These are phyloP conservation scores for Echium plantagineum DNA, from an alignment of 257 asterid species.

Conservation along the genomic window DNA sequence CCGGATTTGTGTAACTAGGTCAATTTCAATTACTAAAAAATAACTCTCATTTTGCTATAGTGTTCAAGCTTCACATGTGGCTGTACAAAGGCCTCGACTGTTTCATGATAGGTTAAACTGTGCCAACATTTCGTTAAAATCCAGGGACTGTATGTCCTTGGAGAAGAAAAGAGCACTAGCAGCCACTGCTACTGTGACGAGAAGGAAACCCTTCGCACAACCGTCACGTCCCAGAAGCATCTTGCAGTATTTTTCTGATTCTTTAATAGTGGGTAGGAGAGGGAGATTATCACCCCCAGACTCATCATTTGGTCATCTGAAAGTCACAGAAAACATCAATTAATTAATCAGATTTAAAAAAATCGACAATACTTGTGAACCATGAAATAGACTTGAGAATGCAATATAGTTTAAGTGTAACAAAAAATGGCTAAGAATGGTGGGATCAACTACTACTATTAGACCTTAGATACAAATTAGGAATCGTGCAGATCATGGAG, in stretches of 20 bases:
- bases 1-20: not conserved
- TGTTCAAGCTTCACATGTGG: not conserved
- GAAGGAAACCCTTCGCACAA: conserved; percentile 10
- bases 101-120: conserved; percentile 19
- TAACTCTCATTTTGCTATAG: not conserved
- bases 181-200: conserved; percentile 9
- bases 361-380: not conserved
- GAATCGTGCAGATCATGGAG: not conserved
- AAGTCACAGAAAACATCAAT: not conserved
- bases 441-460: too few species aligned
- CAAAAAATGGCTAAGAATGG: too few species aligned
- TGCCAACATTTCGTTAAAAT: conserved; percentile 17
- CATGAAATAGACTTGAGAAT: not conserved
- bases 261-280: conserved; percentile 8
- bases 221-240: conserved; percentile 8
- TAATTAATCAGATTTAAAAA: not conserved
- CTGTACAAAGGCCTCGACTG: not conserved
- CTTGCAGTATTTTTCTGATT: conserved; percentile 21
- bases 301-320: conserved; percentile 19
- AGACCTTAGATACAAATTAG: too few species aligned
- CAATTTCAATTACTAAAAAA: not conserved
- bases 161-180: conserved; percentile 13
- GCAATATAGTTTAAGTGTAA: not conserved
- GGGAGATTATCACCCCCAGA: conserved; percentile 7
- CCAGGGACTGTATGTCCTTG: conserved; percentile 16